A percentile compares a stretch with the other conserved stretches of the same genome.
phyloP scores from a whole-genome alignment of 164 flowering plant genomes.

The Nymphaea colorata region DNA sequence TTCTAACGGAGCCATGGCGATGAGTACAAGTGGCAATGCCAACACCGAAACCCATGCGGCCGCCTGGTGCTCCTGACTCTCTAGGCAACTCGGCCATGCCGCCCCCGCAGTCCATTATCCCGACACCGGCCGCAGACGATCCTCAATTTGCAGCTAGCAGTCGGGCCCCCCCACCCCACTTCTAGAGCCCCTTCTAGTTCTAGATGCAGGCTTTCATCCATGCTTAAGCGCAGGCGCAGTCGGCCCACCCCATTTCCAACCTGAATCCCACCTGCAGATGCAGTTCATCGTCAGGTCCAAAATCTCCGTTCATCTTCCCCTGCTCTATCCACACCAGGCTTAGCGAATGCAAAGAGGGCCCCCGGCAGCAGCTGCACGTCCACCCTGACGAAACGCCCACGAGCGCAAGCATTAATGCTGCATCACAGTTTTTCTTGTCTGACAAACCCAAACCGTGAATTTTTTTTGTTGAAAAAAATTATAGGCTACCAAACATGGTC shows the following conservation, averaged over 20 bases:
- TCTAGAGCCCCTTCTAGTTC: conserved; percentile 23
- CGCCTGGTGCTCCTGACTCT: conserved; percentile 17
- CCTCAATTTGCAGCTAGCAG: conserved; percentile 9
- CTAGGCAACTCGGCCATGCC: conserved; percentile 27
- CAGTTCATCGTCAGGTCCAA: conserved; percentile 25
- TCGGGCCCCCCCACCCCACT: conserved; percentile 23
- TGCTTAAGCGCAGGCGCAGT: conserved; percentile 4
- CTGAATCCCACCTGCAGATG: conserved; percentile 8
- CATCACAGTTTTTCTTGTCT: conserved; percentile 22
- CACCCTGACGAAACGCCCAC: conserved; percentile 40
- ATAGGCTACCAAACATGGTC: no score
- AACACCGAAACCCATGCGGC: conserved; percentile 17
- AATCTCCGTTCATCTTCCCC: conserved; percentile 27
- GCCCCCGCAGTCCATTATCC: conserved; percentile 20
- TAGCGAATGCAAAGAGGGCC: conserved; percentile 34
- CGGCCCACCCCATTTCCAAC: conserved; percentile 15
- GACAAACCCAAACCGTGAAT: no score
- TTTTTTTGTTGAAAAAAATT: no score
- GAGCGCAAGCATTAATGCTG: conserved; percentile 24
- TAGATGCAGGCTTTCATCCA: conserved; percentile 20
- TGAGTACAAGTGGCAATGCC: not conserved
- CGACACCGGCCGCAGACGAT: not conserved
- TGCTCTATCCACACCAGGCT: conserved; percentile 30
- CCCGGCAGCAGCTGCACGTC: conserved; percentile 56
- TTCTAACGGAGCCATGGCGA: not conserved